Evolutionary conservation across 2,329 filamentous ascomycete genomes (phyloP).

Genomic region (Talaromyces albobiverticillius): DNA sequence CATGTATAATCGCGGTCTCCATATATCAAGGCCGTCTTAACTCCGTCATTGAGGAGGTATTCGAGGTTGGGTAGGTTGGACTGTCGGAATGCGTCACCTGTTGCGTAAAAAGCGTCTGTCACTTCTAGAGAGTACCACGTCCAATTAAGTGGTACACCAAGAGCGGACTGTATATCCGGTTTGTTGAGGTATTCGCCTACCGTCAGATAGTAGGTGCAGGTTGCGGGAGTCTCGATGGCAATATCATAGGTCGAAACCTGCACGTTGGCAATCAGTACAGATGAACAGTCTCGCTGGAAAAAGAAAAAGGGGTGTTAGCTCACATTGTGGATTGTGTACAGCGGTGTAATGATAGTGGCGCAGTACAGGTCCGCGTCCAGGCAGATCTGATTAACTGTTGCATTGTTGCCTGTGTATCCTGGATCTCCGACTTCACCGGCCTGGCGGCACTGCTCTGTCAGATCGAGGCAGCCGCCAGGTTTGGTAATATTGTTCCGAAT

Average conservation of each 20-base stretch:
- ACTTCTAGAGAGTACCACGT: neutral
- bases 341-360: conserved; percentile 1
- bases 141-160: neutral
- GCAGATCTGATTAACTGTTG: conserved; percentile 47
- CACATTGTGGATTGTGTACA: neutral
- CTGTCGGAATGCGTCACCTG: neutral
- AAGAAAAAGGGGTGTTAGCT: neutral
- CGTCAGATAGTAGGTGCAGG: neutral
- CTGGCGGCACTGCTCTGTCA: conserved; percentile 50
- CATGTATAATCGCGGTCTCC: conserved; percentile 54
- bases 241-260: neutral
- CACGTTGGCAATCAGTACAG: neutral
- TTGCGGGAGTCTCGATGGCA: neutral
- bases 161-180: neutral
- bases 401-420: conserved; percentile 35
- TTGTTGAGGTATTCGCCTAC: neutral
- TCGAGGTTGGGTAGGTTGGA: conserved; percentile 17
- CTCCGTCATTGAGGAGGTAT: conserved; percentile 55
- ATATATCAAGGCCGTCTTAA: conserved; percentile 57
- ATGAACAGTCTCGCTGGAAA: neutral
- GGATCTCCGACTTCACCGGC: conserved; percentile 50
- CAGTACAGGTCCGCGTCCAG: conserved; percentile 45
- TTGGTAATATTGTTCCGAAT: conserved; percentile 44
- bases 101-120: neutral
- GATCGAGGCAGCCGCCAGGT: conserved; percentile 53